Evolutionary conservation across 306 rosid genomes (phyloP), one percentile per base, ranked within the genome.

Genomic region (Quercus wislizeni): DNA sequence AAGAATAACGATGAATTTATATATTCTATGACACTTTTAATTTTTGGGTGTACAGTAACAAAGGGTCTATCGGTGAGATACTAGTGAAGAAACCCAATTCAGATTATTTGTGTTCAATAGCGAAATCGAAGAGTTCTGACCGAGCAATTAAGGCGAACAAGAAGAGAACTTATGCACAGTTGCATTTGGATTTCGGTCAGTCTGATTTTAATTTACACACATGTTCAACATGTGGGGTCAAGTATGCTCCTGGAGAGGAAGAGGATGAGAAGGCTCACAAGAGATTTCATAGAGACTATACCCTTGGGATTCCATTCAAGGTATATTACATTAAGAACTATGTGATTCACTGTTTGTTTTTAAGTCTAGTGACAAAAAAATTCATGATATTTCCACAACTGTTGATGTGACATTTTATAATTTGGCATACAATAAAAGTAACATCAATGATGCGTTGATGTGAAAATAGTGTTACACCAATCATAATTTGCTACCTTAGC

Each of bases 161-260:
- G 91, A 92, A 94, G 82, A 89, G 95, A 84, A 90, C 87, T 86
- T 92, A 92, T 58, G 97, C 93, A 6, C 95, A 94, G 71, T 85
- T 90, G 55, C 89, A 94, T 85, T 80, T 94, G 21, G 94, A 92
- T 5, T 89, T 91, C 5, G 97, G 97, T 27, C 97, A 92, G 79
- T 91, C 92, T 30, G 95, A 90, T 82, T 94, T 92, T 77, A 81
- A 84, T 9, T 80, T 91, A 30, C 94, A 81, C 74, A 38, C 77
- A 2, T 94, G 99, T 74, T 62, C 91, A 23, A 78, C 69, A 3
- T 91, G 97, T 62, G 92, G 97, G 9, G 35, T 91, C 62, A 83
- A 90, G 64, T 92, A 85, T 85, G 78, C 92, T 56, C 89, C 92
- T 3, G 95, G 99, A 27, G 90, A 86, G 12, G 80, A 67, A 25